Evolutionary conservation across 345 rosid genomes (phyloP), one percentile per base, ranked within the genome.

Genomic region (Euphorbia lathyris): DNA sequence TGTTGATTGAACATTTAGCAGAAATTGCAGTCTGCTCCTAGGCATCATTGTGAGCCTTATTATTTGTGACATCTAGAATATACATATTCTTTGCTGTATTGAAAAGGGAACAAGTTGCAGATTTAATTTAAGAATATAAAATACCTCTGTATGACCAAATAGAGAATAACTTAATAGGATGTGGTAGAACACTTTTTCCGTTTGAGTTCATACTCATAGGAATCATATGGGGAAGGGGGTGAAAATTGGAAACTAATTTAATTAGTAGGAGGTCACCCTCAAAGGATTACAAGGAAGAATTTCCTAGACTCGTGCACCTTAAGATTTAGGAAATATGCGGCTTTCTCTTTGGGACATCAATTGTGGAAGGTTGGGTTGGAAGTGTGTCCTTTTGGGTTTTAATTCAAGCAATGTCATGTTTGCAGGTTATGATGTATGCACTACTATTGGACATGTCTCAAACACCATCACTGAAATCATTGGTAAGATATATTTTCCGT

Each of bases 341-440:
- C 59, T 34, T 63, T 62, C 34, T 58, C 22, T 13, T 56, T 59
- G 56, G 58, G 75, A 48, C 19, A 48, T 56, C n/a, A n/a, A 47
- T 14, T 57, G 22, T 19, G 48, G 19, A 50, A 29, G 60, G 23
- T 43, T 63, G 27, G 69, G 43, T 25, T 32, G 55, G 51, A 42
- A 36, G 38, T 26, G 9, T 47, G 23, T 70, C 67, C 8, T 22
- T 48, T 27, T 52, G 16, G 34, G 29, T 40, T 48, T 63, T 67
- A 73, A 68, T 66, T 51, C 53, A 48, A 59, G 69, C 58, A 48
- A 34, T 68, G 64, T 79, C 48, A 65, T 58, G 19, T 64, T 22
- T 84, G 80, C 86, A 96, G 98, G 98, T 45, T 96, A 92, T 66
- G 94, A 84, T 73, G 91, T 96, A 19, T 96, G 99, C 83, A 80